Conservation (phyloP, 441 rosid species). For the Manihot esculenta region DNA sequence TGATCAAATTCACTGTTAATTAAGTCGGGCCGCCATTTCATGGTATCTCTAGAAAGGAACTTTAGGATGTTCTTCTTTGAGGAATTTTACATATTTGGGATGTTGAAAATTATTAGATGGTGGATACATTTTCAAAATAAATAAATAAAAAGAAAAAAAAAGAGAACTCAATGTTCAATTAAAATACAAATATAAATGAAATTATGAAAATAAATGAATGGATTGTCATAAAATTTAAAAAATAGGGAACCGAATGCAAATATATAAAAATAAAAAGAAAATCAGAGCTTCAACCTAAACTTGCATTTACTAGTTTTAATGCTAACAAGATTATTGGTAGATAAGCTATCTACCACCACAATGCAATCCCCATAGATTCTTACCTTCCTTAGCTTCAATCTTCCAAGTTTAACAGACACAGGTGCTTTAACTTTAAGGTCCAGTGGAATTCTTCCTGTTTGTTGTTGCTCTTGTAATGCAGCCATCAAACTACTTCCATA, state of each 20-base stretch:
- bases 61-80: no score
- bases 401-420: slow-evolving; percentile 75
- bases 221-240: background rate
- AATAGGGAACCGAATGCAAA: background rate
- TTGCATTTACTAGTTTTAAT: slow-evolving; percentile 64
- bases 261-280: background rate
- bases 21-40: no score
- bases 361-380: slow-evolving; percentile 60
- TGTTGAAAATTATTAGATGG: background rate
- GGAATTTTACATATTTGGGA: no score
- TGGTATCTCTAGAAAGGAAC: no score
- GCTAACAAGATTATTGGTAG: slow-evolving; percentile 43
- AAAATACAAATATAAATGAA: background rate
- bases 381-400: slow-evolving; percentile 62
- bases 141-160: background rate
- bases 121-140: background rate
- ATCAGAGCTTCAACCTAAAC: slow-evolving; percentile 44
- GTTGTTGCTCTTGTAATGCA: slow-evolving; percentile 47
- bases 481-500: slow-evolving; percentile 47
- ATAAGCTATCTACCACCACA: slow-evolving; percentile 54
- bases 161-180: background rate
- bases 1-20: background rate
- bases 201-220: background rate
- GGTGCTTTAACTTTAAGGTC: slow-evolving; percentile 67
- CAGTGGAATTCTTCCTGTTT: slow-evolving; percentile 66